These are phyloP conservation scores for Tetrapisispora nanseiensis DNA, from an alignment of 805 yeast species.

Conservation along the genomic window DNA sequence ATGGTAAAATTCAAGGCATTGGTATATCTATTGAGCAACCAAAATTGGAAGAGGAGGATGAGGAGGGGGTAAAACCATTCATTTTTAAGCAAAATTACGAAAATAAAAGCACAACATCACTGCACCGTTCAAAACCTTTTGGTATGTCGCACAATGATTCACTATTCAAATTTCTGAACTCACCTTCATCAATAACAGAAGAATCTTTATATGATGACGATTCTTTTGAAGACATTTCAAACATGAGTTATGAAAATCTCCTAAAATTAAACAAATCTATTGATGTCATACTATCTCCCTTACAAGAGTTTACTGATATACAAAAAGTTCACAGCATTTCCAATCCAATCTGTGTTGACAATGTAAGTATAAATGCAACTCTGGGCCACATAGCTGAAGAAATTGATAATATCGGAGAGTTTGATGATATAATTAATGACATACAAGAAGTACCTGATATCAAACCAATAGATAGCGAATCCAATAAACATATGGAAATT, in stretches of 20 bases:
- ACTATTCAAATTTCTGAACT: constrained; percentile 1
- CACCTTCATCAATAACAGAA: not conserved
- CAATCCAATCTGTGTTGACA: constrained; percentile 11
- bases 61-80: no score
- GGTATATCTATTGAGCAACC: constrained; percentile 7
- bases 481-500: no score
- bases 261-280: constrained; percentile 19
- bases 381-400: constrained; percentile 2
- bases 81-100: no score
- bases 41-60: no score
- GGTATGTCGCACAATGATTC: constrained; percentile 8
- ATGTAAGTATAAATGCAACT: constrained; percentile 3
- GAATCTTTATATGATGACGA: constrained; percentile 2
- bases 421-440: not conserved
- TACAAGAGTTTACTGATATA: constrained; percentile 1
- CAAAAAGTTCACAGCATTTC: constrained; percentile 11
- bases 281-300: constrained; percentile 14
- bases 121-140: constrained; percentile 18
- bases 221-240: constrained; percentile 17
- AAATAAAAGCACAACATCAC: constrained; percentile 2
- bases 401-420: constrained; percentile 7
- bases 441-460: not conserved
- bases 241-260: constrained; percentile 18
- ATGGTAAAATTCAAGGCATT: constrained; percentile 10
- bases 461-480: no score